A percentile compares a stretch with the other conserved stretches of the same genome.
Conservation (phyloP, 2,329 filamentous ascomycete genomes). For the Trichoderma cornu-damae region DNA sequence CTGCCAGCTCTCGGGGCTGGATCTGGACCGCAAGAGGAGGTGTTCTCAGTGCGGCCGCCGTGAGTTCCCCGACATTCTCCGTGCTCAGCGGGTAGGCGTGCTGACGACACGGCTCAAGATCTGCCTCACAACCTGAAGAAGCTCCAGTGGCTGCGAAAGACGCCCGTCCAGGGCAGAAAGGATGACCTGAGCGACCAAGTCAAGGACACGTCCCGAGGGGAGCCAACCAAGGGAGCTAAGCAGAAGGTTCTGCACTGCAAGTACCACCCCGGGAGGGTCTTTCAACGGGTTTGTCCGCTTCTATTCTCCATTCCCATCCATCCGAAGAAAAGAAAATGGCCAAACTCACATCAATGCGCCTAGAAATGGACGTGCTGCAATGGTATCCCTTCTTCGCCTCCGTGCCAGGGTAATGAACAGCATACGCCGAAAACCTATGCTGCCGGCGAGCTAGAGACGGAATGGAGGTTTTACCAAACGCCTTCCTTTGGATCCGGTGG, state of each 20-base stretch:
- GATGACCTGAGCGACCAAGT: neutral
- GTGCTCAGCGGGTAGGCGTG: neutral
- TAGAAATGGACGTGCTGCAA: conserved; percentile 33
- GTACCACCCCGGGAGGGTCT: conserved; percentile 29
- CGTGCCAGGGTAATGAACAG: conserved; percentile 26
- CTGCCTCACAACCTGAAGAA: neutral
- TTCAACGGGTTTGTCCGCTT: conserved; percentile 25
- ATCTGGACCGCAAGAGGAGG: conserved; percentile 31
- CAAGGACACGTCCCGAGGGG: neutral
- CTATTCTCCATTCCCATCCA: neutral
- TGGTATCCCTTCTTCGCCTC: conserved; percentile 21
- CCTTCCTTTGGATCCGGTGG: conserved; percentile 3
- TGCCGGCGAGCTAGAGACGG: conserved; percentile 26
- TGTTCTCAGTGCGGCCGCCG: conserved; percentile 28
- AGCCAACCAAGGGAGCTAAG: neutral
- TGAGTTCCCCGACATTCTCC: conserved; percentile 5
- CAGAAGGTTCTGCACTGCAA: conserved; percentile 24
- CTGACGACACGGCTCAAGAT: neutral
- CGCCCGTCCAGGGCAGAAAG: neutral
- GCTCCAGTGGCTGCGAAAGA: neutral
- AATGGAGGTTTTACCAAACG: conserved; percentile 27
- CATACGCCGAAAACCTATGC: conserved; percentile 26
- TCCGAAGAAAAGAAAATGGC: neutral
- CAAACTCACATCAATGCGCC: neutral
- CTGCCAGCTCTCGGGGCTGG: conserved; percentile 23